These are phyloP conservation scores for Dalechampia spathulata DNA, from an alignment of 441 rosid species.

Conservation along the genomic window DNA sequence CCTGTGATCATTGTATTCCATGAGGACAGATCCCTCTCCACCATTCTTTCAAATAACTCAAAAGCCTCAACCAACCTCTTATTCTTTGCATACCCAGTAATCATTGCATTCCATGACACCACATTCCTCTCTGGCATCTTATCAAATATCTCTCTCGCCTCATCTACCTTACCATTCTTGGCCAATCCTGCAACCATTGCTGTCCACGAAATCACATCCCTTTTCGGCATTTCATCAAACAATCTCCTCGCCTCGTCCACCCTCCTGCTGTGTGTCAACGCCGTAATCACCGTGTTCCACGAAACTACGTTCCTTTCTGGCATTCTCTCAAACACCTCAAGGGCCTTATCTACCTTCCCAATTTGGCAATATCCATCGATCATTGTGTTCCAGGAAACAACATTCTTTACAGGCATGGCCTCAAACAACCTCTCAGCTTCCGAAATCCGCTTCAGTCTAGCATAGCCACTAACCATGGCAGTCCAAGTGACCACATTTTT, in stretches of 20 bases:
- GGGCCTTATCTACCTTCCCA: slow-evolving; percentile 37
- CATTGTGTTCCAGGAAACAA: slow-evolving; percentile 68
- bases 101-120: slow-evolving; percentile 68
- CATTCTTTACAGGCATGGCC: slow-evolving; percentile 52
- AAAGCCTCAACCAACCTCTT: slow-evolving; percentile 48
- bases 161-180: slow-evolving; percentile 45
- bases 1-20: slow-evolving; percentile 78
- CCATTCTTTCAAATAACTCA: slow-evolving; percentile 45
- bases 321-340: slow-evolving; percentile 46
- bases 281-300: slow-evolving; percentile 48
- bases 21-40: slow-evolving; percentile 47
- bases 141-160: slow-evolving; percentile 46
- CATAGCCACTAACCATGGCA: slow-evolving; percentile 55
- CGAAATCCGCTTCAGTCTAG: slow-evolving; percentile 30
- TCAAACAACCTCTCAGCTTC: slow-evolving; percentile 55
- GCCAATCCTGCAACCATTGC: slow-evolving; percentile 51
- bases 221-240: slow-evolving; percentile 45
- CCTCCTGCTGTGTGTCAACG: slow-evolving; percentile 42
- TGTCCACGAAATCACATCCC: slow-evolving; percentile 65
- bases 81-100: slow-evolving; percentile 59
- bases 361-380: slow-evolving; percentile 45
- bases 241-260: slow-evolving; percentile 42
- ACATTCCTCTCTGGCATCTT: slow-evolving; percentile 50
- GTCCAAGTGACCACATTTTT: slow-evolving; percentile 82
- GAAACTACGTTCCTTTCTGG: slow-evolving; percentile 53